Base-by-base conservation (phyloP, 1,284 basidiomycete genomes). In the Melampsora larici-populina region DNA sequence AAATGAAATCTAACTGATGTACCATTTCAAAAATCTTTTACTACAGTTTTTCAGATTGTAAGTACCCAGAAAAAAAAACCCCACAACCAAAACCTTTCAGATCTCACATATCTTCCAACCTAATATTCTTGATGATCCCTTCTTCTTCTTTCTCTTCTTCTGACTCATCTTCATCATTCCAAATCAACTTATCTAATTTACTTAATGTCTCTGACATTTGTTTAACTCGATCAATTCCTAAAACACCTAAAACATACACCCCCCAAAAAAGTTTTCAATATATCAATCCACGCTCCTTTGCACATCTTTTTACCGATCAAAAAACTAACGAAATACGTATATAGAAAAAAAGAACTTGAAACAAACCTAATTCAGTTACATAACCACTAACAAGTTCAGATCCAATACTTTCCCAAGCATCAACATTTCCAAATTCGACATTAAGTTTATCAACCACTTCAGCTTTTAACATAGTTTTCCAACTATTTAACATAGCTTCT, bases 291-390 rank as follows among this genome's bases (percentile, higher is more conserved):
- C 15, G 5, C 18, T 21, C 26, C 15, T 58, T 13, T 58, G 5
- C 51, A 3, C 5, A 26, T 58, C 15, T 5, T 58, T 21, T 58
- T 21, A 3, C 33, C 4, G 48, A 21, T 70, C 26, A 8, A n/a
- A n/a, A 26, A 15, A 17, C 46, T 29, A 43, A 58, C n/a, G 43
- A 7, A 7, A 4, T 17, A 24, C 43, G n/a, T 24, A 24, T 26
- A 15, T 40, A 72, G 48, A 64, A 60, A 72, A 72, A 63, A 24
- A 64, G 62, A 48, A 43, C 18, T 1, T 49, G 5, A 31, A 46
- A 51, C 72, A n/a, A 29, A 76, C 73, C 73, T 15, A 65, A 76
- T 49, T 76, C 73, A 15, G 73, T 60, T 24, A 76, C 60, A 55
- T 67, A 76, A 33, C 46, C 51, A 33, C 63, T 67, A 48, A 76